These are phyloP conservation scores for Tetracladium marchalianum DNA, from an alignment of 495 filamentous ascomycete genomes.

Conservation along the genomic window DNA sequence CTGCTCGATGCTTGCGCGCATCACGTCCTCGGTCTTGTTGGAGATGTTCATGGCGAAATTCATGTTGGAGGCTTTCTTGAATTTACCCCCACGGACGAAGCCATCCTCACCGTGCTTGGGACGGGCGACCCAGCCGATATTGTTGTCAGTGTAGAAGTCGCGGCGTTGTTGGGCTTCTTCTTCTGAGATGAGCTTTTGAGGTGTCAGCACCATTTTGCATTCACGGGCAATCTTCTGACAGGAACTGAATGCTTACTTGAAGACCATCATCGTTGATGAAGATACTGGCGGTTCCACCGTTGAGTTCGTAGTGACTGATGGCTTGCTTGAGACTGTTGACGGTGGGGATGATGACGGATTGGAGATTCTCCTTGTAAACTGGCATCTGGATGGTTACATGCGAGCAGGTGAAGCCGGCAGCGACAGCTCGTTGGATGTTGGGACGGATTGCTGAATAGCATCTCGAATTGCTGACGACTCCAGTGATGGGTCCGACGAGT, in stretches of 20 bases:
- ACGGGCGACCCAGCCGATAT: slow-evolving; percentile 50
- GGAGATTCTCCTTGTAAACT: slow-evolving; percentile 25
- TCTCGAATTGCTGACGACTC: slow-evolving; percentile 1
- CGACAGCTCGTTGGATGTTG: background rate
- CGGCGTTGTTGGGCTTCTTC: slow-evolving; percentile 37
- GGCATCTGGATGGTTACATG: slow-evolving; percentile 25
- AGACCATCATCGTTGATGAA: slow-evolving; percentile 66
- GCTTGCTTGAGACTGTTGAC: slow-evolving; percentile 25
- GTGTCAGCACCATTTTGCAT: too few species aligned
- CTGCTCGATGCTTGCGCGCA: slow-evolving; percentile 26
- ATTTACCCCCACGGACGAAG: slow-evolving; percentile 53
- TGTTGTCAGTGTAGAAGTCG: slow-evolving; percentile 53
- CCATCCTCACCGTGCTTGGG: slow-evolving; percentile 35
- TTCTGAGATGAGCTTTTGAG: slow-evolving; percentile 15
- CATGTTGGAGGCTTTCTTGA: slow-evolving; percentile 69
- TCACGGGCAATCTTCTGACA: too few species aligned
- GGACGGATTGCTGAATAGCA: slow-evolving; percentile 7
- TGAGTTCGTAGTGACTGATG: slow-evolving; percentile 43
- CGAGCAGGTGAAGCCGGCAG: slow-evolving; percentile 1
- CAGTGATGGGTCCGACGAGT: slow-evolving; percentile 5
- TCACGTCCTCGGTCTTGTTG: slow-evolving; percentile 41
- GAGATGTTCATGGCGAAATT: slow-evolving; percentile 52
- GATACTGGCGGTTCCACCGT: slow-evolving; percentile 61
- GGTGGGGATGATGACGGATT: slow-evolving; percentile 26
- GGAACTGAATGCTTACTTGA: slow-evolving; percentile 28